These are phyloP conservation scores for Mrakiaceae sp. DNA, from an alignment of 1,284 basidiomycete genomes.

Conservation along the genomic window DNA sequence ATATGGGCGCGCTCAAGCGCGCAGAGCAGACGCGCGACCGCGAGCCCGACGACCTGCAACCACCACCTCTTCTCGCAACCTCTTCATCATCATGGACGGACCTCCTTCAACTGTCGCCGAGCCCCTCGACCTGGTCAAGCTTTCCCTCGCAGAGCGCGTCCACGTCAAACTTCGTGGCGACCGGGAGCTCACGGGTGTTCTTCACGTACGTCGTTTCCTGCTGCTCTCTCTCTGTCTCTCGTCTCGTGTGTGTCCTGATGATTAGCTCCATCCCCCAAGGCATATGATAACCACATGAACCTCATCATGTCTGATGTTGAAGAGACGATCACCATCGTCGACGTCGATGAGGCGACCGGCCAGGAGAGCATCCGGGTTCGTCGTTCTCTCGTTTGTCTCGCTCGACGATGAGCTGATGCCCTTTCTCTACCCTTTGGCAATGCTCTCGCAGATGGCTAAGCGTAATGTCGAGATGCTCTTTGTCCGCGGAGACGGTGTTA, in stretches of 20 bases:
- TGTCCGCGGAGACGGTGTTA: slow-evolving; percentile 89
- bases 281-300: slow-evolving; percentile 99
- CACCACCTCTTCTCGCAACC: neutral
- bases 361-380: slow-evolving; percentile 38
- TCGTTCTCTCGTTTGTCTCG: slow-evolving; percentile 2
- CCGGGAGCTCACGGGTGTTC: slow-evolving; percentile 77
- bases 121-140: slow-evolving; percentile 94
- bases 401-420: neutral
- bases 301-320: slow-evolving; percentile 94
- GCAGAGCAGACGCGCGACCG: neutral
- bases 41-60: neutral
- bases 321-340: slow-evolving; percentile 88
- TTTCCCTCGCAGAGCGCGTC: slow-evolving; percentile 91
- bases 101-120: slow-evolving; percentile 66
- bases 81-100: slow-evolving; percentile 38
- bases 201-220: slow-evolving; percentile 58
- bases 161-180: slow-evolving; percentile 94
- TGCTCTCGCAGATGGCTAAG: slow-evolving; percentile 61
- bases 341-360: slow-evolving; percentile 43
- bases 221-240: neutral
- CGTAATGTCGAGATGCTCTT: slow-evolving; percentile 97
- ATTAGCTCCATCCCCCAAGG: slow-evolving; percentile 42
- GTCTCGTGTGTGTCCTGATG: neutral
- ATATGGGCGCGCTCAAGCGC: neutral
- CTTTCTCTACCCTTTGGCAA: neutral